These are phyloP conservation scores for Taphrina sp. DNA, from an alignment of 1,139 yeast species.

Conservation along the genomic window DNA sequence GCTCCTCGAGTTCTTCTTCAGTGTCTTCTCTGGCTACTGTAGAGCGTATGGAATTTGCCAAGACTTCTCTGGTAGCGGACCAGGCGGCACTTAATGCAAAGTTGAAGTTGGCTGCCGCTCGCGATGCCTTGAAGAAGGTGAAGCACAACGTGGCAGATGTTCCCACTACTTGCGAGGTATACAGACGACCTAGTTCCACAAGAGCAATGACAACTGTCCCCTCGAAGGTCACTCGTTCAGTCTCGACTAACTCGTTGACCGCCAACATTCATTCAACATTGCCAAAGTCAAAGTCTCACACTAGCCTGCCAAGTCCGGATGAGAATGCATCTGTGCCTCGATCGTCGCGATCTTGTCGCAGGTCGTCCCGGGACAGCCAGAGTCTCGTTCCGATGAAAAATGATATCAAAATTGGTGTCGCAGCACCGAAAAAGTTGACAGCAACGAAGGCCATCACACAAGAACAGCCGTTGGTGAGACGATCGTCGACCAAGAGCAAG, in stretches of 20 bases:
- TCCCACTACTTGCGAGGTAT: too few relatives aligned
- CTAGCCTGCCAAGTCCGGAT: too few relatives aligned
- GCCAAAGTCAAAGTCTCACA: too few relatives aligned
- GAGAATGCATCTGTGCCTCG: too few relatives aligned
- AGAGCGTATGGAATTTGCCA: neutral
- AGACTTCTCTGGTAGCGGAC: conserved; percentile 14
- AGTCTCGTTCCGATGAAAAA: neutral
- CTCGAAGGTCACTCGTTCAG: too few relatives aligned
- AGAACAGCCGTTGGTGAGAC: neutral
- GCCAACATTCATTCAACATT: too few relatives aligned
- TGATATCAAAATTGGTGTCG: conserved; percentile 15
- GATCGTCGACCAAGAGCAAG: conserved; percentile 5
- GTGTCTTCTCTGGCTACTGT: conserved; percentile 11
- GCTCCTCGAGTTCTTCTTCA: conserved; percentile 9
- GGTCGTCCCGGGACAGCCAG: too few relatives aligned
- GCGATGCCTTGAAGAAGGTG: conserved; percentile 21
- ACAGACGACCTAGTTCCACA: too few relatives aligned
- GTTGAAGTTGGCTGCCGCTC: conserved; percentile 24
- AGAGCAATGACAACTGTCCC: too few relatives aligned
- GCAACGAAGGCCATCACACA: neutral
- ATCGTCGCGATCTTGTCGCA: too few relatives aligned
- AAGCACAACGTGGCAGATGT: conserved; percentile 8
- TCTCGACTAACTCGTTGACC: too few relatives aligned
- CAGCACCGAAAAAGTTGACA: conserved; percentile 21
- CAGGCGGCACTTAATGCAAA: conserved; percentile 16